These are phyloP conservation scores for Penicillium angulare DNA, from an alignment of 495 filamentous ascomycete species.

Conservation along the genomic window DNA sequence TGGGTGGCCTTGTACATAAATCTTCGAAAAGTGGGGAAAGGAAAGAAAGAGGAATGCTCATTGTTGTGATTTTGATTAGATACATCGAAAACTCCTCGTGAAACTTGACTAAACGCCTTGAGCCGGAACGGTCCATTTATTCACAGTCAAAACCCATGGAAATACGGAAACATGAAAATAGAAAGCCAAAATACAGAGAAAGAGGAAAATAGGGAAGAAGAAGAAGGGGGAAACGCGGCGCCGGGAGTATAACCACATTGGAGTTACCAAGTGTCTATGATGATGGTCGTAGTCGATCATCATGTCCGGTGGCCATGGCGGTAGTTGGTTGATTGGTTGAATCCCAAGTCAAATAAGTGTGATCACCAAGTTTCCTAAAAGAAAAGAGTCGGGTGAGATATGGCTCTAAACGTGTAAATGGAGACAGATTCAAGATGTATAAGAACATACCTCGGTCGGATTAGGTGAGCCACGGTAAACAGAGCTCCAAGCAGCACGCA, in stretches of 20 bases:
- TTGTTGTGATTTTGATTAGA: constrained; percentile 22
- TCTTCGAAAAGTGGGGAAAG: constrained; percentile 1
- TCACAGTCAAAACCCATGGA: constrained; percentile 14
- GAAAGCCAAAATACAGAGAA: constrained; percentile 8
- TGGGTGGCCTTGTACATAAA: no score
- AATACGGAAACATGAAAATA: constrained; percentile 10
- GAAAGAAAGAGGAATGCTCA: constrained; percentile 22
- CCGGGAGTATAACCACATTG: no score
- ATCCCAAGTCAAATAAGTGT: constrained; percentile 97
- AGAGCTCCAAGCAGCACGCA: constrained; percentile 84
- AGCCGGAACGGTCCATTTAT: constrained; percentile 20
- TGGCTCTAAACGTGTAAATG: background rate
- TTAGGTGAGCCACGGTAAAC: constrained; percentile 85
- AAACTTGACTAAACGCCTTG: constrained; percentile 23
- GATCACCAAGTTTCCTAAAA: constrained; percentile 89
- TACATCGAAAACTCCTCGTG: constrained; percentile 27
- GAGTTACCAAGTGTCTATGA: no score
- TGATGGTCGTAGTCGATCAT: constrained; percentile 27
- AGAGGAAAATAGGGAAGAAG: constrained; percentile 1
- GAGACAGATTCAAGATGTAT: background rate
- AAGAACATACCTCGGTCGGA: constrained; percentile 72
- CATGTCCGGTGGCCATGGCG: constrained; percentile 55
- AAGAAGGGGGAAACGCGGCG: background rate
- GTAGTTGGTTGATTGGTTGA: constrained; percentile 67
- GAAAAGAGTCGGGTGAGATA: constrained; percentile 6